Base-by-base conservation (phyloP, 139 green algal species). In the Cymbomonas tetramitiformis region DNA sequence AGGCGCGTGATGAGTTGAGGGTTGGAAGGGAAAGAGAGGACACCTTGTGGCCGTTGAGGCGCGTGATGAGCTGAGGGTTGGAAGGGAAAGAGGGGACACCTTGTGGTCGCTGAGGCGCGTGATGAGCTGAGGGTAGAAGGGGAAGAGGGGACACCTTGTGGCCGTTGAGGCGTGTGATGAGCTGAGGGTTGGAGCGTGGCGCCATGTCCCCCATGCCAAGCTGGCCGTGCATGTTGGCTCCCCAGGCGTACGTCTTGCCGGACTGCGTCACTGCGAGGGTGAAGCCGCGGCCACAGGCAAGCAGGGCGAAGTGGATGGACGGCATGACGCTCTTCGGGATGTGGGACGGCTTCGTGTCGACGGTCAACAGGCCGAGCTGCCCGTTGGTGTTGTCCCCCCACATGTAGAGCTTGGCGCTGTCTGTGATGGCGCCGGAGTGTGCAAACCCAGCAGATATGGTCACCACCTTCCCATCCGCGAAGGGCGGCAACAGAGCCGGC, bases 201-300 rank as follows among this genome's bases (percentile, higher is more conserved):
- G 51, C 30, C 26, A 19, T 6, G 10, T 58, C 51, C 32, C 51
- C 30, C 8, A 26, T 5, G 3, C 56, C 56, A 26, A 64, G 56
- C 56, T 64, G 56, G 15, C 56, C 56, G 56, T 30, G 24, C n/a
- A 43, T 30, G 40, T 64, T 52, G 7, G 19, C 31, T 4, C 56
- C 56, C 19, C 24, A 64, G 26, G 29, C 21, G 39, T 26, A 64
- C 40, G 55, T 24, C 39, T 46, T 31, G 24, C 29, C 56, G 39
- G 31, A 29, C 26, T 6, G 19, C 3, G 26, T 51, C 28, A 46
- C 21, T 7, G 24, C n/a, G 15, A 55, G 40, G 24, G 56, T 32
- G 30, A 34, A 29, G 25, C 9, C 24, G n/a, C 12, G 39, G 5
- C 51, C 56, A 43, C 38, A 43, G 15, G 41, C 56, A 3, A 54